Base-by-base conservation (phyloP, 306 rosid genomes). In the Cicer arietinum region DNA sequence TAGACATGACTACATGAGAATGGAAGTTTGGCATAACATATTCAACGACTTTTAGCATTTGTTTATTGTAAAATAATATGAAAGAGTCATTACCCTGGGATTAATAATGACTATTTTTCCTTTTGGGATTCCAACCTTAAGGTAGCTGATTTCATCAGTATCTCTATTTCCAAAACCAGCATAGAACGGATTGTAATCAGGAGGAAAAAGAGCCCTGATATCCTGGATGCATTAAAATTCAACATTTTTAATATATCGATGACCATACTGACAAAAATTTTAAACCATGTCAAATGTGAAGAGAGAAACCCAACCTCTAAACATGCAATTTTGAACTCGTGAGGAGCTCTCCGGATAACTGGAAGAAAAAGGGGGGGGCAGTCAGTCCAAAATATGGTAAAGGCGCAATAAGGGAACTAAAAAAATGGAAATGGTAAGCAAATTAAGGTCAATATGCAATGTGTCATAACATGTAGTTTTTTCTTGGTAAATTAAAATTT, bases 91-190 rank as follows among this genome's bases (percentile, higher is more conserved):
- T 81, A 95, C 99, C 99, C 86, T 92, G 62, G 96, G 97, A 82
- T 95, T 95, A 66, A 92, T 88, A 22, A 80, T 95, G 87, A 95
- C 89, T 65, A 95, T 79, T 82, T 95, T 95, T 75, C 99, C 98
- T 67, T 75, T 79, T 1, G 98, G 96, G 74, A 95, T 89, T 85
- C 99, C 99, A 67, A 92, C 96, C 87, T 84, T 92, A 66, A 89
- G 85, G 80, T 95, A 95, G 84, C 99, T 95, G 81, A 95, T 47
- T 80, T 90, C 99, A 81, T 95, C 99, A 0, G 99, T 95, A 67
- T 85, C 86, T 82, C 99, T 89, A 83, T 95, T 92, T 79, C 99
- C 98, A 84, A 95, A 95, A 40, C 99, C 99, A 75, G 99, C 98
- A 79, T 95, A 95, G 88, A 95, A 95, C 0, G 99, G 99, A 83